Evolutionary conservation across 495 filamentous ascomycete species (phyloP).

Genomic region (Neurospora pannonica): DNA sequence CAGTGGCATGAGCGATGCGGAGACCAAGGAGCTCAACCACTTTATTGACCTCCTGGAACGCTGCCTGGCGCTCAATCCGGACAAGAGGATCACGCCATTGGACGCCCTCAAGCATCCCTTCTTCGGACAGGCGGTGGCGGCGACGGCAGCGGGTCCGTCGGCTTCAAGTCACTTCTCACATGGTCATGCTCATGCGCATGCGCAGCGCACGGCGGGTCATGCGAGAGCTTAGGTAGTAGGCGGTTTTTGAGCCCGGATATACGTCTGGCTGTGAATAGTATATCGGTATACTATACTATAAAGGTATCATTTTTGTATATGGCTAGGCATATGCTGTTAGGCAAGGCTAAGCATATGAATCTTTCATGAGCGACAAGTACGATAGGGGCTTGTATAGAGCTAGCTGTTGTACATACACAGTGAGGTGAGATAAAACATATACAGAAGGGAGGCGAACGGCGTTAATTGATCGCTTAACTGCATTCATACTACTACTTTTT

Average conservation of each 20-base stretch:
- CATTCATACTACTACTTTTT: not conserved
- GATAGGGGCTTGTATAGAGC: not conserved
- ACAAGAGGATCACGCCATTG: slow-evolving; percentile 75
- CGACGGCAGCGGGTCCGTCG: not conserved
- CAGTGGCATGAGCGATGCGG: slow-evolving; percentile 61
- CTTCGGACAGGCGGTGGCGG: slow-evolving; percentile 24
- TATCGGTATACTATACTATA: not conserved
- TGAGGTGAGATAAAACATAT: not conserved
- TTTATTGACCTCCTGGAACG: slow-evolving; percentile 83
- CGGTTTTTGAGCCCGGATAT: not conserved
- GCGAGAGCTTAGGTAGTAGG: not conserved
- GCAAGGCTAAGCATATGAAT: not conserved
- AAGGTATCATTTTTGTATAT: not conserved
- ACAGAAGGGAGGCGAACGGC: not conserved
- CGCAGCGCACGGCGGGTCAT: not conserved
- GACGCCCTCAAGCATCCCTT: slow-evolving; percentile 90
- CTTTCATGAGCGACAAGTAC: not conserved
- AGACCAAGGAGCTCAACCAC: slow-evolving; percentile 65
- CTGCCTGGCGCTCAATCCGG: slow-evolving; percentile 84
- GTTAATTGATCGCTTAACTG: not conserved
- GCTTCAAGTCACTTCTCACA: not conserved
- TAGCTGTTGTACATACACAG: not conserved
- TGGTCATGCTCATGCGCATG: not conserved
- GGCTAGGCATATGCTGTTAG: not conserved
- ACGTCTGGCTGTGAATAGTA: not conserved